Conservation (phyloP, 306 rosid species). For the Cicer cuneatum region DNA sequence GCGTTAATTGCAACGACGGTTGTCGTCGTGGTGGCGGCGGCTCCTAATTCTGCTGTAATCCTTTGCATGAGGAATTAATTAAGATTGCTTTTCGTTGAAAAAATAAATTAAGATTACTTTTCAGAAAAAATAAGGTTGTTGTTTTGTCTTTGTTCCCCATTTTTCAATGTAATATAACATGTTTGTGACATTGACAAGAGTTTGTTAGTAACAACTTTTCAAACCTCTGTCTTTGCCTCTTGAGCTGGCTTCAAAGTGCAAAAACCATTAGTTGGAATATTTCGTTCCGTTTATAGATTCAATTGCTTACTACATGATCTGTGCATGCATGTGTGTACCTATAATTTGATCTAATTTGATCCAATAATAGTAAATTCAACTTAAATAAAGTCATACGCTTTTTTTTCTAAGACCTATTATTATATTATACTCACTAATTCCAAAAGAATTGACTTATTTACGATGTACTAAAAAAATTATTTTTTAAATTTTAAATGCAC, state of each 20-base stretch:
- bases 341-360: no score
- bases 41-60: not conserved
- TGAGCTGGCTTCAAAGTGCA: not conserved
- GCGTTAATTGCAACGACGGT: constrained; percentile 64
- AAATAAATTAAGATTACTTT: no score
- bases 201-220: constrained; percentile 1
- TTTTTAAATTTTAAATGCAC: no score
- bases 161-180: not conserved
- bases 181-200: not conserved
- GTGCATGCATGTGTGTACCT: not conserved
- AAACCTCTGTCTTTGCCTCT: not conserved
- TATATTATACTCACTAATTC: no score
- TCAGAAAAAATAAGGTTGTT: not conserved
- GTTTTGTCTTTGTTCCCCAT: not conserved
- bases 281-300: not conserved
- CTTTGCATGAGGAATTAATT: not conserved
- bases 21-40: constrained; percentile 30
- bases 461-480: no score
- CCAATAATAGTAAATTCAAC: no score
- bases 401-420: no score
- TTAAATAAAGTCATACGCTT: no score
- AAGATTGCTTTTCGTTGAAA: no score
- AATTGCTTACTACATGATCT: not conserved
- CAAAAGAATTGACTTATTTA: no score
- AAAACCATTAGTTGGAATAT: not conserved